phyloP scores from a whole-genome alignment of 345 rosid species.

The Cochlearia excelsa region DNA sequence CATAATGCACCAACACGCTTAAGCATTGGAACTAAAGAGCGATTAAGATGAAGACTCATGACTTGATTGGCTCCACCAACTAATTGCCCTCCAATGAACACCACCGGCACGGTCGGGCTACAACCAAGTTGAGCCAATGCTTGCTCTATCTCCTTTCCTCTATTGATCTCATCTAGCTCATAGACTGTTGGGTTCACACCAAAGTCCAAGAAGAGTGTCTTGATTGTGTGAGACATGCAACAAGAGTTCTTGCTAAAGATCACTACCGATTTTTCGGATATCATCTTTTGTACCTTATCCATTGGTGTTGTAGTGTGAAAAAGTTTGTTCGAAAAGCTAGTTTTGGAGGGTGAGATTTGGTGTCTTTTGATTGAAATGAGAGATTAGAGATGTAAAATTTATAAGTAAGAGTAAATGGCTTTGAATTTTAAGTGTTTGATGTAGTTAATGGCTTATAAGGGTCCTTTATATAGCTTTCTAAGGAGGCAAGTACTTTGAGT shows the following conservation, averaged over 20 bases:
- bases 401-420: conserved; percentile 15
- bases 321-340: not conserved
- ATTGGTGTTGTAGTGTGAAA: conserved; percentile 22
- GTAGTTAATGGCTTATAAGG: conserved; percentile 6
- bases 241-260: too few species aligned
- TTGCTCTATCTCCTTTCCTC: conserved; percentile 72
- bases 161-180: conserved; percentile 64
- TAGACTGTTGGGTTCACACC: conserved; percentile 66
- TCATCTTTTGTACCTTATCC: conserved; percentile 62
- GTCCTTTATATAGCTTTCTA: conserved; percentile 23
- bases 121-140: conserved; percentile 64
- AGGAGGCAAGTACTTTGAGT: conserved; percentile 14
- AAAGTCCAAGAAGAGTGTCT: conserved; percentile 52
- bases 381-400: too few species aligned
- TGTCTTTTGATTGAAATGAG: conserved; percentile 5
- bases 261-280: too few species aligned
- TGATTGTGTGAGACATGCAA: too few species aligned
- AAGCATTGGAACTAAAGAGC: conserved; percentile 71
- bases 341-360: not conserved
- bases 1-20: too few species aligned
- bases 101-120: conserved; percentile 60
- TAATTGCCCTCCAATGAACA: conserved; percentile 78
- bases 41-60: conserved; percentile 83
- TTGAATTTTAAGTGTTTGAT: conserved; percentile 11
- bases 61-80: conserved; percentile 87